These are phyloP conservation scores for Amylocystis lapponica DNA, from an alignment of 768 basidiomycete genomes.

Conservation along the genomic window DNA sequence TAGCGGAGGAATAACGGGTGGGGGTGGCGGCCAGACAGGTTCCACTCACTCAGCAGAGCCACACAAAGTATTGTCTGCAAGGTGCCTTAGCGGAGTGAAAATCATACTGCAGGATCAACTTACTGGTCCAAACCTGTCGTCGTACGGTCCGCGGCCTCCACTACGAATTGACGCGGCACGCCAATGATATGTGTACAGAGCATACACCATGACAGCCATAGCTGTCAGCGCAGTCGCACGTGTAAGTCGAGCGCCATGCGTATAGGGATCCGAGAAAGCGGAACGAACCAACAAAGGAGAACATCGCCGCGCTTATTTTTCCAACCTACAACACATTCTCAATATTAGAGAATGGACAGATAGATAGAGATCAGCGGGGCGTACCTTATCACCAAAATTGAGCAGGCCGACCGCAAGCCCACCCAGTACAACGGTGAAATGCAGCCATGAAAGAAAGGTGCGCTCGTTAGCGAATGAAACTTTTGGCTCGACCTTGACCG, in stretches of 20 bases:
- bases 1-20: conserved; percentile 5
- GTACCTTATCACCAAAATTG: conserved; percentile 95
- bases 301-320: conserved; percentile 94
- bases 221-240: conserved; percentile 42
- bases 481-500: conserved; percentile 90
- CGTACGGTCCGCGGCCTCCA: conserved; percentile 92
- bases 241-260: conserved; percentile 5
- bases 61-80: conserved; percentile 75
- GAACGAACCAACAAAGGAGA: conserved; percentile 82
- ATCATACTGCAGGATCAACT: conserved; percentile 31
- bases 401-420: conserved; percentile 93
- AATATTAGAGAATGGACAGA: conserved; percentile 1
- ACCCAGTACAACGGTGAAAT: conserved; percentile 96
- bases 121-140: conserved; percentile 92
- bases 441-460: conserved; percentile 97
- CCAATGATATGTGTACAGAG: conserved; percentile 94
- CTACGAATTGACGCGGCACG: conserved; percentile 87
- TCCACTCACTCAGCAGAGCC: conserved; percentile 67
- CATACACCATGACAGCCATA: conserved; percentile 96
- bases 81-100: conserved; percentile 6
- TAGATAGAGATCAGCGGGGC: conserved; percentile 14
- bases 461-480: conserved; percentile 94
- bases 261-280: neutral
- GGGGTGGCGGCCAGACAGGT: neutral
- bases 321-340: conserved; percentile 54